Percentiles rank a stretch among this genome's conserved stretches.
Evolutionary conservation across 495 filamentous ascomycete species (phyloP).

Genomic region (Hypomontagnella submonticulosa): DNA sequence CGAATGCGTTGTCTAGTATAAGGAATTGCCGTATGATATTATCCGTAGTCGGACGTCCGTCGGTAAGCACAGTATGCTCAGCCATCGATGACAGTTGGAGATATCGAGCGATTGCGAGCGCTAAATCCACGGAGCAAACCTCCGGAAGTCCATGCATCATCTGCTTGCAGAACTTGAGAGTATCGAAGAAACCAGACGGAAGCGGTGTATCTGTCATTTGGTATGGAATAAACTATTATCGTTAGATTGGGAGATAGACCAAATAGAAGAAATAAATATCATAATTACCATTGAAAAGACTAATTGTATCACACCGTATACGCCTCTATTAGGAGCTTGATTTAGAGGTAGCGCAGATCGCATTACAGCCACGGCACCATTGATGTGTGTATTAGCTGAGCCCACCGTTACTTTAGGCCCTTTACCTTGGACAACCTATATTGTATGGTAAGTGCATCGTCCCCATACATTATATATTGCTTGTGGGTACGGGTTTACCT

Average conservation of each 20-base stretch:
- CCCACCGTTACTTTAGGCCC: constrained; percentile 43
- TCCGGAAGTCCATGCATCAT: constrained; percentile 37
- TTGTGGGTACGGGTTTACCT: constrained; percentile 46
- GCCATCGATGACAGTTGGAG: constrained; percentile 49
- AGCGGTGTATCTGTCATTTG: constrained; percentile 46
- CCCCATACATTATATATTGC: not conserved
- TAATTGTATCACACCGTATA: constrained; percentile 54
- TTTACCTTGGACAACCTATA: constrained; percentile 50
- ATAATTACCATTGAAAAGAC: constrained; percentile 56
- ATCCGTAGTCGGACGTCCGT: constrained; percentile 47
- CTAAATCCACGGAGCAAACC: constrained; percentile 48
- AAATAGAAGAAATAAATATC: not conserved
- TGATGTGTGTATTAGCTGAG: constrained; percentile 56
- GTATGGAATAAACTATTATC: constrained; percentile 49
- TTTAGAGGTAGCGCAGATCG: constrained; percentile 48
- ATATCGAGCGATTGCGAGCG: constrained; percentile 46
- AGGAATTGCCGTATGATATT: constrained; percentile 48
- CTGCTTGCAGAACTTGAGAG: constrained; percentile 47
- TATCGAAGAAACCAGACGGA: constrained; percentile 52
- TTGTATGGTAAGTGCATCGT: constrained; percentile 21
- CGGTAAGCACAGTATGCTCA: constrained; percentile 44
- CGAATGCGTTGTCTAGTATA: constrained; percentile 50
- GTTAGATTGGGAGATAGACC: constrained; percentile 10
- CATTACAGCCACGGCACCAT: constrained; percentile 57
- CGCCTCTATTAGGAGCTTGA: constrained; percentile 42